A percentile compares a stretch with the other conserved stretches of the same genome.
These are phyloP conservation scores for Apiospora saccharicola DNA, from an alignment of 2,329 filamentous ascomycete species.

Conservation along the genomic window DNA sequence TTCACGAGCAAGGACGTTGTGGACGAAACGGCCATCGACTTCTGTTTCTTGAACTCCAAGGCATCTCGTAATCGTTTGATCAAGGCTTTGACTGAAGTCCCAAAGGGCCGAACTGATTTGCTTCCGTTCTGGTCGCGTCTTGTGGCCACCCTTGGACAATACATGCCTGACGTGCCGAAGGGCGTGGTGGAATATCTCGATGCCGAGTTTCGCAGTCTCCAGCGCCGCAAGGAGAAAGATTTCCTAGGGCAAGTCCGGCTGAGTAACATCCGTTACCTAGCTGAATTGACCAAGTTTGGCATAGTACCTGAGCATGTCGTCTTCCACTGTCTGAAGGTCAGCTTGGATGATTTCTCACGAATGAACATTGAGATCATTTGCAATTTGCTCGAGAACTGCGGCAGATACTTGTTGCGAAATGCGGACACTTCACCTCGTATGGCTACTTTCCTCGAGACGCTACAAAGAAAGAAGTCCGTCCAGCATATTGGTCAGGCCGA, in stretches of 20 bases:
- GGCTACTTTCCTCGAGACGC: conserved; percentile 90
- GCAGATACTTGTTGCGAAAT: conserved; percentile 90
- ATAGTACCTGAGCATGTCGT: conserved; percentile 98
- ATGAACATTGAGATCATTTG: conserved; percentile 99
- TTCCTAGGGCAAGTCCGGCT: conserved; percentile 93
- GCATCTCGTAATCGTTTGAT: conserved; percentile 93
- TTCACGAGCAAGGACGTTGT: conserved; percentile 90
- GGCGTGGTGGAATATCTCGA: conserved; percentile 91
- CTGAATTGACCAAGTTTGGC: conserved; percentile 96
- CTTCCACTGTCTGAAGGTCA: conserved; percentile 98
- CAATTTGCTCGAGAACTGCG: conserved; percentile 94
- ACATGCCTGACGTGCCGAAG: conserved; percentile 94
- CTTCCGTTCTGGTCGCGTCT: conserved; percentile 91
- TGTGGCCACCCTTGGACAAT: conserved; percentile 90
- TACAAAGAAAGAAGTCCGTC: conserved; percentile 94
- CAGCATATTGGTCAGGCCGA: conserved; percentile 96
- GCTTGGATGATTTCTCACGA: conserved; percentile 94
- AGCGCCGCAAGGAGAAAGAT: conserved; percentile 96
- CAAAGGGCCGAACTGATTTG: conserved; percentile 91
- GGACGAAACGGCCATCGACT: conserved; percentile 92
- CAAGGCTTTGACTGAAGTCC: conserved; percentile 92
- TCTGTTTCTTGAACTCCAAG: conserved; percentile 98
- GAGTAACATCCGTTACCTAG: conserved; percentile 95
- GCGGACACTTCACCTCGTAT: conserved; percentile 93
- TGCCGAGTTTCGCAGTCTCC: conserved; percentile 94